Conservation (phyloP, 345 rosid genomes). For the thale cress (Arabidopsis thaliana) region TAIR10.1 NC_003076.8:6582501-6583000, state of each 20-base stretch:
- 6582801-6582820: background rate
- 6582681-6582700: conserved; percentile 48
- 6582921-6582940: conserved; percentile 81
- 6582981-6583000: background rate
- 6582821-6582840: background rate
- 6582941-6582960: conserved; percentile 68
- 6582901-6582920: conserved; percentile 61
- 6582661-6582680: background rate
- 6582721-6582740: conserved; percentile 76
- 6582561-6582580: background rate
- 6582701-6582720: conserved; percentile 59
- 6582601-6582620: background rate
- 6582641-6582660: background rate
- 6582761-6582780: background rate
- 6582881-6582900: conserved; percentile 72
- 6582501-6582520: background rate
- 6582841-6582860: conserved; percentile 72
- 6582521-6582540: background rate
- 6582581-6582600: background rate
- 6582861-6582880: conserved; percentile 77
- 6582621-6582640: background rate
- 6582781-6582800: background rate
- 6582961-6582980: conserved; percentile 42
- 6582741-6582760: conserved; percentile 74
- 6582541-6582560: background rate